Evolutionary conservation across 176 grass and related monocot genomes (phyloP).

Genomic region (Tillandsia leiboldiana): DNA sequence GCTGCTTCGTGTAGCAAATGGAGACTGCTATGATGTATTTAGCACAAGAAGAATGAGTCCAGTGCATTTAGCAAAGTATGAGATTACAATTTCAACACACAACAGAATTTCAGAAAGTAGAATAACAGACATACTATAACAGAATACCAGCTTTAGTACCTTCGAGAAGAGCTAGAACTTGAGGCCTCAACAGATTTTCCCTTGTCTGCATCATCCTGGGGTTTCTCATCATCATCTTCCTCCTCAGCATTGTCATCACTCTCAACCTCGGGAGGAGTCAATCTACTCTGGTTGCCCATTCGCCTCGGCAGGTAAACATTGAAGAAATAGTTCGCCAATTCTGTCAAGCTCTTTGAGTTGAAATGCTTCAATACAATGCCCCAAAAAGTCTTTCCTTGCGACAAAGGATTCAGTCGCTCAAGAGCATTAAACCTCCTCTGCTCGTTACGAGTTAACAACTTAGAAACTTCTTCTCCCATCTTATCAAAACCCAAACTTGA

Average conservation of each 20-base stretch:
- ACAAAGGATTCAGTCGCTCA: conserved; percentile 43
- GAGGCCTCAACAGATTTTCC: conserved; percentile 9
- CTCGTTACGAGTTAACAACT: conserved; percentile 42
- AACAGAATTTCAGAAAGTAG: not conserved
- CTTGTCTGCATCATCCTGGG: conserved; percentile 22
- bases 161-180: conserved; percentile 28
- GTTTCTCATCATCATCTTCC: conserved; percentile 53
- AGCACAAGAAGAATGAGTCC: not conserved
- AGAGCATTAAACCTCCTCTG: conserved; percentile 56
- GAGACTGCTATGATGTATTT: not conserved
- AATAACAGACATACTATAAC: not conserved
- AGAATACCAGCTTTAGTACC: conserved; percentile 20
- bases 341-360: conserved; percentile 34
- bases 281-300: conserved; percentile 54
- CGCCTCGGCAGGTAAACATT: conserved; percentile 84
- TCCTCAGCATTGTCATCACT: conserved; percentile 65
- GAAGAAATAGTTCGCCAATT: conserved; percentile 72
- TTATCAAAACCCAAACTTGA: conserved; percentile 55
- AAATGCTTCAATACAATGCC: conserved; percentile 39
- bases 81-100: not conserved
- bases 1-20: not conserved
- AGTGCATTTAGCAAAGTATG: not conserved
- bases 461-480: conserved; percentile 62
- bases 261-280: conserved; percentile 47
- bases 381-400: conserved; percentile 64